Base-by-base conservation (phyloP, 139 green algal species). In the Chlorella sp. region DNA sequence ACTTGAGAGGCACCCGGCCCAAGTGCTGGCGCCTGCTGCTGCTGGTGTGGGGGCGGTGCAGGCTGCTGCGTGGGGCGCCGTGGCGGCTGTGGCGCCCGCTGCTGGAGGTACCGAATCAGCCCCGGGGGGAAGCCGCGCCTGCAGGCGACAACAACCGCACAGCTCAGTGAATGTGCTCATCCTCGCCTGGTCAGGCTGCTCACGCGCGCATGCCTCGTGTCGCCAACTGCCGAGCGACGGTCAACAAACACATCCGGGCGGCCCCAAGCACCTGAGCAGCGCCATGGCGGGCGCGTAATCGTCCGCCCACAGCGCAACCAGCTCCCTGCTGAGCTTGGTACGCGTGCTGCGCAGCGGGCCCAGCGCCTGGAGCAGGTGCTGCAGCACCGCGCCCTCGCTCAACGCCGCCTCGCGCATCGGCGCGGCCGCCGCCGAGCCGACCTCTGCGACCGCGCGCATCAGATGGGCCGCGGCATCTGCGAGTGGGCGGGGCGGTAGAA, bases 371-470 rank as follows among this genome's bases (percentile, higher is more conserved):
- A 82, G 64, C 73, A 97, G 77, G 79, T 97, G 93, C 8, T 81
- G 74, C 76, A 97, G 77, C 59, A 97, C 23, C 4, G 92, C 93
- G 6, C 93, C 93, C 78, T 97, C 91, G 0, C 82, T 48, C 21
- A 97, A 83, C 0, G 93, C 93, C 2, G 91, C 93, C 27, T 93
- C 89, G 2, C 93, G 86, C 88, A 97, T 93, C 27, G 93, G 93
- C 33, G 82, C 87, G 0, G 93, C 93, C 12, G 93, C 88, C 2
- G 56, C 81, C 1, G 89, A 80, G 8, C 93, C 93, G 25, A 84
- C 72, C 65, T 93, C 88, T 8, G 93, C 93, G 5, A 97, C 76
- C 0, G 87, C 87, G 5, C 87, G 82, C 93, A 97, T 97, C 19
- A 97, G 61, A 35, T 94, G 71, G 4, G 90, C 90, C 3, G 84